Conservation (phyloP, 1,284 basidiomycete genomes). For the Cryptococcus floricola region DNA sequence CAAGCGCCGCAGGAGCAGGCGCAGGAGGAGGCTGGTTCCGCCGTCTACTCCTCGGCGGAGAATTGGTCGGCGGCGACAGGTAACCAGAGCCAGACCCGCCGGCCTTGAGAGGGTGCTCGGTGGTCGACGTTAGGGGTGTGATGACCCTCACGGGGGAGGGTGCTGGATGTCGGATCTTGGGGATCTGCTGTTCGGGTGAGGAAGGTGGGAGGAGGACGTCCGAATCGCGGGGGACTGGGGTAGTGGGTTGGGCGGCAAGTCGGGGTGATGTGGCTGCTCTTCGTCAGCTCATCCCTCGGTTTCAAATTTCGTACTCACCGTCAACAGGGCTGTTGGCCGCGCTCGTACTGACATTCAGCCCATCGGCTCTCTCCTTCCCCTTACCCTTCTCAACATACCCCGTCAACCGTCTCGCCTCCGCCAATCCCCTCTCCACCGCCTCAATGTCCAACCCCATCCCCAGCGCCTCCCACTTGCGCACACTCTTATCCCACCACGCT, state of each 20-base stretch:
- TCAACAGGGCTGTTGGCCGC: constrained; percentile 30
- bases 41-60: constrained; percentile 19
- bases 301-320: constrained; percentile 26
- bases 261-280: constrained; percentile 27
- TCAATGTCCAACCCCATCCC: constrained; percentile 60
- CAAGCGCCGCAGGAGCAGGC: constrained; percentile 38
- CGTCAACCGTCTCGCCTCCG: constrained; percentile 34
- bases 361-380: constrained; percentile 16
- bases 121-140: constrained; percentile 26
- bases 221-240: constrained; percentile 35
- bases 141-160: constrained; percentile 36
- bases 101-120: constrained; percentile 33
- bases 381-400: constrained; percentile 24
- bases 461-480: constrained; percentile 74
- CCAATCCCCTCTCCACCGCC: constrained; percentile 41
- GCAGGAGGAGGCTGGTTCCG: constrained; percentile 13
- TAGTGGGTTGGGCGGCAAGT: constrained; percentile 25
- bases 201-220: constrained; percentile 41
- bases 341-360: constrained; percentile 30
- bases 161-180: constrained; percentile 24
- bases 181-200: constrained; percentile 33
- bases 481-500: constrained; percentile 81
- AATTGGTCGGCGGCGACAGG: constrained; percentile 39
- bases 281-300: constrained; percentile 2
- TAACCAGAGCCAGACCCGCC: constrained; percentile 19